These are phyloP conservation scores for Periglandula ipomoeae DNA, from an alignment of 2,329 filamentous ascomycete genomes.

Conservation along the genomic window DNA sequence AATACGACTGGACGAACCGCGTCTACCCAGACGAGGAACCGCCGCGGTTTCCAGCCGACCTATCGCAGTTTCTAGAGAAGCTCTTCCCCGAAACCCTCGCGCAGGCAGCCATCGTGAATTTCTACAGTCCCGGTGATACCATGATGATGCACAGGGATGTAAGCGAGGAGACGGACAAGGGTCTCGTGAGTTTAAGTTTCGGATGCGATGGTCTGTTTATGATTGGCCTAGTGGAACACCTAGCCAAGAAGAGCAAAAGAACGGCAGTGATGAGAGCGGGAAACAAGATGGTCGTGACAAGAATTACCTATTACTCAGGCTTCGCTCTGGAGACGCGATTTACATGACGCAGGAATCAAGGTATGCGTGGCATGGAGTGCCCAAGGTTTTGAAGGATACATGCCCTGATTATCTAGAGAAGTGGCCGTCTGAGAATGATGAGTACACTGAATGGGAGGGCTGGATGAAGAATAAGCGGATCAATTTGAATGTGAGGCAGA, in stretches of 20 bases:
- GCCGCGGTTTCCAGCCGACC: conserved; percentile 65
- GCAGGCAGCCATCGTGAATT: conserved; percentile 87
- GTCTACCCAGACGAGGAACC: conserved; percentile 62
- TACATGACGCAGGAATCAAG: conserved; percentile 78
- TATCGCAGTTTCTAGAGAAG: conserved; percentile 55
- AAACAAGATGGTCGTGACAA: conserved; percentile 23
- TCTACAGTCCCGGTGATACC: conserved; percentile 85
- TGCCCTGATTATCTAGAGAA: conserved; percentile 66
- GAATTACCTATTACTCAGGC: conserved; percentile 49
- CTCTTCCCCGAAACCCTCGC: conserved; percentile 71
- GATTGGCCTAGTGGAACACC: conserved; percentile 46
- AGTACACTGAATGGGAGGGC: conserved; percentile 62
- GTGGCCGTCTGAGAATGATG: conserved; percentile 58
- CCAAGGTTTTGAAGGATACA: conserved; percentile 70
- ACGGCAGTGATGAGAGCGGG: conserved; percentile 8
- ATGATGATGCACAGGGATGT: conserved; percentile 92
- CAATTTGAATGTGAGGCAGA: conserved; percentile 88
- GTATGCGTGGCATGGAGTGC: conserved; percentile 93
- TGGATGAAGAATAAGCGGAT: conserved; percentile 87
- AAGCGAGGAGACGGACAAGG: conserved; percentile 70
- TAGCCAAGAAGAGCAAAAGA: conserved; percentile 16
- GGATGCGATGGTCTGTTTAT: conserved; percentile 89
- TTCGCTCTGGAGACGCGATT: conserved; percentile 79
- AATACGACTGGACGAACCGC: conserved; percentile 93
- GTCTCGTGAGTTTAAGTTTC: conserved; percentile 76